Evolutionary conservation across 371 early-diverging fungal genomes (phyloP), one percentile per base, ranked within the genome.

Genomic region (Lichtheimia corymbifera): DNA sequence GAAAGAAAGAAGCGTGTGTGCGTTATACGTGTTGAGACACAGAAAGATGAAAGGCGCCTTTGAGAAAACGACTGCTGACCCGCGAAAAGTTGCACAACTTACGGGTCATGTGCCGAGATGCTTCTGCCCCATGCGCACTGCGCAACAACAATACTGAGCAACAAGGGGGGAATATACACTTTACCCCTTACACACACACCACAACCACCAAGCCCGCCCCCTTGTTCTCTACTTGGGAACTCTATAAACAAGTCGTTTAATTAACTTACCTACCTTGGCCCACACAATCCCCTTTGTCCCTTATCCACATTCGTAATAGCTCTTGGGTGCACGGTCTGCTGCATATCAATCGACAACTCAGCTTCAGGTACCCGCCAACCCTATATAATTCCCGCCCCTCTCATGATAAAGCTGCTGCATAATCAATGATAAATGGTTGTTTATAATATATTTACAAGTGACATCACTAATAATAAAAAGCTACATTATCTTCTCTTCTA

Each of bases 31-130:
- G 22, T 27, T 40, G 18, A 54, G 41, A 54, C 47, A 20, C 47
- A n/a, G 6, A 47, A n/a, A 47, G 18, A 54, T 14, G 28, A 13
- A 25, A 41, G 18, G 41, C 41, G 41, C 54, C 54, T 40, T 40
- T 41, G 41, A 54, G 41, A 41, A 40, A 41, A 13, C 17, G 54
- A 28, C 57, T 43, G 57, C 24, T 56, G 57, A 56, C 57, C 57
- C 14, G 35, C 35, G 35, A 35, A 15, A 56, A 43, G 41, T 24
- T 22, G 45, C 7, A 56, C 47, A 47, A 22, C 47, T 22, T 65
- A 22, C 47, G 47, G n/a, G n/a, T 47, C 47, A 35, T 35, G 35
- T 35, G 35, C 11, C 35, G 35, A 35, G 11, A 9, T 35, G 35
- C 35, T 35, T 35, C 35, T 35, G 35, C 35, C 35, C 35, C 35